phyloP scores from a whole-genome alignment of 2,329 filamentous ascomycete species.

The Xylaria sp. region DNA sequence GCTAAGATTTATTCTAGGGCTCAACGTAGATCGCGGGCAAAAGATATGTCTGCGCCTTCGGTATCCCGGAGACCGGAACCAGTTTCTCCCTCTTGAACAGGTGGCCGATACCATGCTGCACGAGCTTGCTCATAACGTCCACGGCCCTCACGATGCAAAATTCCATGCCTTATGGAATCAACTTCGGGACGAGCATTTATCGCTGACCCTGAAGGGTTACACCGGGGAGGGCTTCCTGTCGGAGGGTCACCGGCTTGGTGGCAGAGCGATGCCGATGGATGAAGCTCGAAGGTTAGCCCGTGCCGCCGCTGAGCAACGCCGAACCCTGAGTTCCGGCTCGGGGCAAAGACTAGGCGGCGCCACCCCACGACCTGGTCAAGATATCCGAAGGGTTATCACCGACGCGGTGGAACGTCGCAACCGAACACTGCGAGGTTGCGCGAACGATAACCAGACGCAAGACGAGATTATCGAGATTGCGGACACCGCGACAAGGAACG shows the following conservation, averaged over 20 bases:
- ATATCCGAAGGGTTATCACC: conserved; percentile 78
- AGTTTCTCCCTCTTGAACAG: conserved; percentile 84
- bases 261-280: conserved; percentile 70
- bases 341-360: conserved; percentile 79
- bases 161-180: conserved; percentile 93
- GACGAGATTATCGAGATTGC: conserved; percentile 73
- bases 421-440: conserved; percentile 78
- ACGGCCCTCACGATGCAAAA: conserved; percentile 82
- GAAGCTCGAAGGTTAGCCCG: conserved; percentile 82
- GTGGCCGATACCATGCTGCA: conserved; percentile 93
- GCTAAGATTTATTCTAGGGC: conserved; percentile 56
- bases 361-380: conserved; percentile 63
- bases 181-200: conserved; percentile 85
- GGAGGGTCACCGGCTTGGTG: conserved; percentile 78
- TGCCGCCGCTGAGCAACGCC: conserved; percentile 77
- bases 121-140: conserved; percentile 89
- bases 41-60: conserved; percentile 87
- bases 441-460: conserved; percentile 74
- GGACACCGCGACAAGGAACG: conserved; percentile 73
- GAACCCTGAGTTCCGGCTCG: conserved; percentile 66
- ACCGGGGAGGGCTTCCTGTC: conserved; percentile 90
- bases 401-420: conserved; percentile 76
- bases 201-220: conserved; percentile 81
- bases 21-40: conserved; percentile 81
- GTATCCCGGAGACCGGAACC: conserved; percentile 75